These are phyloP conservation scores for Trichoderma atrobrunneum DNA, from an alignment of 2,329 filamentous ascomycete genomes.

Conservation along the genomic window DNA sequence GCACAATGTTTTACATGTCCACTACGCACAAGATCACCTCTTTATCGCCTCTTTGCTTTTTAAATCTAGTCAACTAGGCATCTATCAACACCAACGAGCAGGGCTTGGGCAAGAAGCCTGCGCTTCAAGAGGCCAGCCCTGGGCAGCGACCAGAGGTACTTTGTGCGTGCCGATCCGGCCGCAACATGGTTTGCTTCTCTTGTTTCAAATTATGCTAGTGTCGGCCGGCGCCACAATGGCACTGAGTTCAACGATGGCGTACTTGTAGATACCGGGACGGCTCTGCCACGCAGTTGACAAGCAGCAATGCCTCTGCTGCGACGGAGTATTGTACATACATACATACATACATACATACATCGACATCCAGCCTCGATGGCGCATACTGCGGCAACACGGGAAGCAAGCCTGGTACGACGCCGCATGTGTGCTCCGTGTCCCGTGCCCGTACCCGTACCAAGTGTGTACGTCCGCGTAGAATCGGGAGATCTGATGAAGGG, in stretches of 20 bases:
- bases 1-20: neutral
- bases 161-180: conserved; percentile 14
- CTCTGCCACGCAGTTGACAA: neutral
- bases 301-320: neutral
- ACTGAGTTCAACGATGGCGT: neutral
- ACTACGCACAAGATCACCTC: neutral
- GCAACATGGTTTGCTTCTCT: neutral
- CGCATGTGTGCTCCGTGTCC: conserved; percentile 2
- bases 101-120: neutral
- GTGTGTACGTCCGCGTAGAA: neutral
- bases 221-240: conserved; percentile 12
- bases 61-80: neutral
- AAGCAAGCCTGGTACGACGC: neutral
- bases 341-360: no score
- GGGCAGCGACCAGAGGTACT: neutral
- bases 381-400: conserved; percentile 4
- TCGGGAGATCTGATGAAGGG: neutral
- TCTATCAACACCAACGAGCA: neutral
- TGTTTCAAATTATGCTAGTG: conserved; percentile 7
- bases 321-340: neutral
- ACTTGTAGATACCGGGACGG: neutral
- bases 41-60: neutral
- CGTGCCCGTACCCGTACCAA: neutral
- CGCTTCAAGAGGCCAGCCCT: neutral
- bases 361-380: neutral